Base-by-base conservation (phyloP, 495 filamentous ascomycete genomes). In the Bathelium albidoporum region DNA sequence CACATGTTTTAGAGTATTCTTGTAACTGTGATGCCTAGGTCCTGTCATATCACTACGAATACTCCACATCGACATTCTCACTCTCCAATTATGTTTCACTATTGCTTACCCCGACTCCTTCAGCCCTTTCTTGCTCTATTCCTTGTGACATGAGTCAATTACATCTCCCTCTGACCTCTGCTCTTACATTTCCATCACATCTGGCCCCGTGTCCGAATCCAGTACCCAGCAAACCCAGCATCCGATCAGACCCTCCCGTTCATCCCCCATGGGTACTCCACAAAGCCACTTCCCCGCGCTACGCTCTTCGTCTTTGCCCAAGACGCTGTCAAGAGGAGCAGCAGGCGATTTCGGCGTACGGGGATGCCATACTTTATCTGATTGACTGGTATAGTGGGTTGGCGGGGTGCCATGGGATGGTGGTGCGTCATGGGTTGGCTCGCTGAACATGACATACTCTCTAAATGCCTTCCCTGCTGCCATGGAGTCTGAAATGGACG, bases 211-310 rank as follows among this genome's bases (percentile, higher is more conserved):
- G 22, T 28, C 20, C 49, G 49, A 55, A 29, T 55, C 49, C 24
- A 55, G 16, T 24, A 55, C 20, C 49, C 49, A 55, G 24, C 49
- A 55, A 55, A 29, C 49, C 49, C 49, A 55, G 20, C 49, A 55
- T 5, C 24, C 24, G 7, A 55, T 24, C 49, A 55, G 12, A 11
- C 24, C 24, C 24, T 55, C 49, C 24, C 49, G 49, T 55, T 24
- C 24, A 55, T 55, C 49, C 5, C 49, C 24, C 49, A 55, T 55
- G 9, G 49, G 49, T 24, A 55, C 24, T 2, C 49, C 49, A 55
- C 29, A 55, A 2, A 55, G 24, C 49, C 49, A 55, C 24, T 55
- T 55, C 24, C 49, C 49, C 49, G 5, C 16, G 5, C 49, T 55
- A 10, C 22, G 24, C 24, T 55, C 49, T 20, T 55, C 49, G 24